Evolutionary conservation across 768 basidiomycete species (phyloP), one percentile per base, ranked within the genome.

Genomic region (Termitomyces sp.): DNA sequence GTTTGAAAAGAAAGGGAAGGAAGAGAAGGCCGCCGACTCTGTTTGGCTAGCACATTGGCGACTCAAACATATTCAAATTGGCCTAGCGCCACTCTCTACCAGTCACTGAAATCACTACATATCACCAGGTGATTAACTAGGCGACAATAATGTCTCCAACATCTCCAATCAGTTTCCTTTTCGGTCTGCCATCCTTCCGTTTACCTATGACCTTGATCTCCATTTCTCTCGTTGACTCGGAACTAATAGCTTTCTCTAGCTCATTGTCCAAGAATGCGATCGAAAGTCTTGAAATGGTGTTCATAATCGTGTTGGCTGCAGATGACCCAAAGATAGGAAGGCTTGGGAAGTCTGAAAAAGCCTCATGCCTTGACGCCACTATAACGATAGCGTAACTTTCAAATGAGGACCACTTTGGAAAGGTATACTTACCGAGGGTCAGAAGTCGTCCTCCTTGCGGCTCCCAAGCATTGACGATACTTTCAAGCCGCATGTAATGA

Each of bases 401-500:
- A 20, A n/a, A 20, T 53, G 53, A 9, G 43, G 4, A 24, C 31
- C n/a, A 48, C 26, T 27, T 20, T 52, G 24, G 2, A 29, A 41
- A 20, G 12, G 20, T 51, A 37, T 20, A 65, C 73, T 43, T 47
- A 82, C 84, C 72, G 29, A 85, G 67, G 3, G 84, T 85, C 32
- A 83, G 54, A 20, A 85, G 66, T 42, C 72, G 68, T 56, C 67
- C 64, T 29, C 69, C 72, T 48, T 76, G 64, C 9, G 77, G 75
- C 51, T 78, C 76, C 87, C 89, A 91, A 12, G 68, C 69, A 37
- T 71, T 72, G 8, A 86, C 74, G 26, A 90, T 70, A 29, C 77
- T 76, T 61, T 75, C 64, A 47, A 92, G 70, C 22, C 84, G 75
- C 32, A 72, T 68, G 64, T 90, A 92, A 67, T 94, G 90, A 46